These are phyloP conservation scores for Aspergillus baeticus DNA, from an alignment of 495 filamentous ascomycete genomes.

Conservation along the genomic window DNA sequence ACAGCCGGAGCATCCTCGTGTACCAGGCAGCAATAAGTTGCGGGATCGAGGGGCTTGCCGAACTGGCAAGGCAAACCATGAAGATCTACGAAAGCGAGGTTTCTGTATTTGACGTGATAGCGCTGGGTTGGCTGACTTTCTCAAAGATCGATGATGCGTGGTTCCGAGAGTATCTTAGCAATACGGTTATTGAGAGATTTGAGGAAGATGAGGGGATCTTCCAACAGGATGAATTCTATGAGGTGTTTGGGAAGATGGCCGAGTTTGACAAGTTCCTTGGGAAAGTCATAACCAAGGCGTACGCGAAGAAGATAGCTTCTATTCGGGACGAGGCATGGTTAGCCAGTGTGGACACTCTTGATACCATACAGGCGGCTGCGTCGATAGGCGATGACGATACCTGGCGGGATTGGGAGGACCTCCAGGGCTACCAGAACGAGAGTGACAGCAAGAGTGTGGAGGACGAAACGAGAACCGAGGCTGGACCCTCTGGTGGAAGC, in stretches of 20 bases:
- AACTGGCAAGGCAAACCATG: neutral
- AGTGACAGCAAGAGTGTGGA: too few relatives aligned
- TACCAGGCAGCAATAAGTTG: neutral
- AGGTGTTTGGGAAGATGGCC: neutral
- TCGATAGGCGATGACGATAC: too few relatives aligned
- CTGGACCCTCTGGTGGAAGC: too few relatives aligned
- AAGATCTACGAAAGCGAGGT: neutral
- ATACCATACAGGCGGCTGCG: too few relatives aligned
- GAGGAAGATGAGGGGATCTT: neutral
- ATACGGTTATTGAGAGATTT: neutral
- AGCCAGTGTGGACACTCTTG: too few relatives aligned
- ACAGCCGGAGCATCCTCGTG: neutral
- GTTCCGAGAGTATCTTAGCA: neutral
- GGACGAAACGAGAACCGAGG: too few relatives aligned
- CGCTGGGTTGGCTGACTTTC: neutral
- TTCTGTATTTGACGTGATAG: neutral
- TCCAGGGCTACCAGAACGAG: too few relatives aligned
- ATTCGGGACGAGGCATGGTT: neutral
- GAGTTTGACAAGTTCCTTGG: neutral
- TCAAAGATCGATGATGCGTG: neutral
- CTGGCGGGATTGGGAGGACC: too few relatives aligned
- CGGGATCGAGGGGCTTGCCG: neutral
- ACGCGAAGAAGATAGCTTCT: neutral
- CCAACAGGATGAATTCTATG: neutral
- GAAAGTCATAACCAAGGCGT: neutral